Evolutionary conservation across 2,329 filamentous ascomycete genomes (phyloP).

Genomic region (Ustulina deusta): DNA sequence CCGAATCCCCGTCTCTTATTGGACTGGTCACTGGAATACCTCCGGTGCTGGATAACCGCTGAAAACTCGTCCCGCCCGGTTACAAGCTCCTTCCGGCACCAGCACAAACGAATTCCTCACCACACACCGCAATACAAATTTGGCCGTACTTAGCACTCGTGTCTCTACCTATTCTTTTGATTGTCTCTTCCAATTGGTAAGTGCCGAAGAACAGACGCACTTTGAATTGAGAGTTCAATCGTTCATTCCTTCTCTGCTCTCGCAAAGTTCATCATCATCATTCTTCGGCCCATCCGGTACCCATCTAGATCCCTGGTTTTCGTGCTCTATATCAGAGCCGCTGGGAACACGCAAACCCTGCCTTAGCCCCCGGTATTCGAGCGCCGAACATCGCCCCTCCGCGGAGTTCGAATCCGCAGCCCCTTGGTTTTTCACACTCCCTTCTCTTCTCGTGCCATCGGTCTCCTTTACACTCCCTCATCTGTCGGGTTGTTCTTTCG

Average conservation of each 20-base stretch:
- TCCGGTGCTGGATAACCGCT: too few species aligned
- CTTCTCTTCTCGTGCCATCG: neutral
- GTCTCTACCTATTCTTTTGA: neutral
- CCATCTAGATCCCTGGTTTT: neutral
- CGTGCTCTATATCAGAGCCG: neutral
- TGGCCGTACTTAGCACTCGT: neutral
- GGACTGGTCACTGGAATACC: constrained; percentile 2
- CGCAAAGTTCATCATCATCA: neutral
- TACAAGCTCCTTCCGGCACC: neutral
- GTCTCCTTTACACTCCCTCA: neutral
- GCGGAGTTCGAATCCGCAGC: neutral
- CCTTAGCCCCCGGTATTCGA: constrained; percentile 18
- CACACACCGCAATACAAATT: constrained; percentile 20
- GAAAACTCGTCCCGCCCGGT: constrained; percentile 5
- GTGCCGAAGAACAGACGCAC: neutral
- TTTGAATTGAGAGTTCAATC: neutral
- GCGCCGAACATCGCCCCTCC: constrained; percentile 27
- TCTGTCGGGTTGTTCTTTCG: neutral
- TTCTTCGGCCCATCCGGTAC: neutral
- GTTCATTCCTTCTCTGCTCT: neutral
- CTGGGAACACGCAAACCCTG: constrained; percentile 21
- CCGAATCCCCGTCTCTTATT: constrained; percentile 13
- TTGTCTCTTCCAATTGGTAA: neutral
- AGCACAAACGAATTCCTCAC: constrained; percentile 16
- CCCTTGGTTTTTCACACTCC: constrained; percentile 6